Evolutionary conservation across 257 asterid species (phyloP).

Genomic region (Coffea eugenioides): DNA sequence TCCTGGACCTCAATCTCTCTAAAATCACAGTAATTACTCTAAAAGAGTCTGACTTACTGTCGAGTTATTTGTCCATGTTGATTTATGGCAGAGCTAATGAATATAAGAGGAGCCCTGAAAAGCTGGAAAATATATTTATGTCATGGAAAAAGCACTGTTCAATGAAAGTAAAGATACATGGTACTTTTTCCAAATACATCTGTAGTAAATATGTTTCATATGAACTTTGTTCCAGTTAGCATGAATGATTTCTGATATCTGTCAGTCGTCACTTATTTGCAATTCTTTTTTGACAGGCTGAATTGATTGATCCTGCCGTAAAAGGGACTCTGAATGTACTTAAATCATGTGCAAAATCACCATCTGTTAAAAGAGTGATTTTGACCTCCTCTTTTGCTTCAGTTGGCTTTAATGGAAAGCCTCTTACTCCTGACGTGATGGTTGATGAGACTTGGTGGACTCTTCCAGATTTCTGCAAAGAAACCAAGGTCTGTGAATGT

Average conservation of each 20-base stretch:
- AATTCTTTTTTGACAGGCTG: conserved; percentile 41
- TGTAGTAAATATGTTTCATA: not conserved
- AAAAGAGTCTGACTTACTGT: no score
- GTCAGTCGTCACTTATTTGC: not conserved
- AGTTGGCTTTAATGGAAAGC: conserved; percentile 53
- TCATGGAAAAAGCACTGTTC: not conserved
- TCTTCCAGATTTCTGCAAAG: conserved; percentile 48
- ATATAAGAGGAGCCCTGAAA: not conserved
- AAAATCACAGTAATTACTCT: no score
- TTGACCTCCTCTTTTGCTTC: conserved; percentile 82
- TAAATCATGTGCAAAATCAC: conserved; percentile 59
- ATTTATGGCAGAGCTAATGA: no score
- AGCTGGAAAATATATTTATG: not conserved
- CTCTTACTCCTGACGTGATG: conserved; percentile 66
- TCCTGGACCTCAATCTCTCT: no score
- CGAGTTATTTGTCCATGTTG: no score
- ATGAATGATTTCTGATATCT: not conserved
- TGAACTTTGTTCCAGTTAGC: not conserved
- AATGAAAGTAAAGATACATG: no score
- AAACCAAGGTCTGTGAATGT: conserved; percentile 36
- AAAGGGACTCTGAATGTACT: conserved; percentile 85
- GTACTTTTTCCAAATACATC: no score
- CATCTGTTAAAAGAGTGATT: conserved; percentile 60
- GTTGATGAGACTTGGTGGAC: conserved; percentile 80
- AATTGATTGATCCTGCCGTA: conserved; percentile 76